Percentiles rank a stretch among this genome's conserved stretches.
Evolutionary conservation across 2,329 filamentous ascomycete species (phyloP).

Genomic region (Pseudonectria foliicola): DNA sequence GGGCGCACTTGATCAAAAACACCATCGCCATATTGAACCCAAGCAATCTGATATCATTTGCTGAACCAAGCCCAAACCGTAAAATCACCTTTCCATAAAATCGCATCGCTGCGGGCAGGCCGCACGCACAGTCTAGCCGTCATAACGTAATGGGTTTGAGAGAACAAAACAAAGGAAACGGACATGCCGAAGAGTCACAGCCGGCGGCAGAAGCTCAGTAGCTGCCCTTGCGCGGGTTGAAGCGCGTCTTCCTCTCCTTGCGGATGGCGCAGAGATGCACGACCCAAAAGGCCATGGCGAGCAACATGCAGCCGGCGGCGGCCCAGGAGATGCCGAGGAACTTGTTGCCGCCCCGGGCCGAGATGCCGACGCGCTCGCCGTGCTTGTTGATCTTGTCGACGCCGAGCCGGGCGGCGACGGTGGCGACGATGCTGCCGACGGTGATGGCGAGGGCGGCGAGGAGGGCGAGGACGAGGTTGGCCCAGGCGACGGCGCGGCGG

Average conservation of each 20-base stretch:
- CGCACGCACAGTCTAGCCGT: no score
- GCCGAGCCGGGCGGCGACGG: slow-evolving; percentile 33
- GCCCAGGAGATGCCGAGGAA: slow-evolving; percentile 42
- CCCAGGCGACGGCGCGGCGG: slow-evolving; percentile 18
- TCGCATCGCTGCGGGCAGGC: no score
- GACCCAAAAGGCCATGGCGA: slow-evolving; percentile 35
- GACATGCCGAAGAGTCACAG: no score
- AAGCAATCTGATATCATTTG: no score
- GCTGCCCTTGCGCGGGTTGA: slow-evolving; percentile 22
- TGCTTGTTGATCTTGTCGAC: slow-evolving; percentile 35
- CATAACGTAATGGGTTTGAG: no score
- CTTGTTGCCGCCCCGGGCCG: slow-evolving; percentile 34
- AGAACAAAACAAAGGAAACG: no score
- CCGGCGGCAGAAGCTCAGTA: slow-evolving; percentile 19
- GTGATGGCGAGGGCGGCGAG: slow-evolving; percentile 32
- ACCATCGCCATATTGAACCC: no score
- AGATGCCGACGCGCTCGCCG: slow-evolving; percentile 38
- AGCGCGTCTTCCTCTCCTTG: slow-evolving; percentile 19
- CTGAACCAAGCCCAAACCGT: no score
- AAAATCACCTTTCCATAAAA: no score
- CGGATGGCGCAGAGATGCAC: slow-evolving; percentile 25
- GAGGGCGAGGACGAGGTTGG: slow-evolving; percentile 31
- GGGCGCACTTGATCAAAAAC: no score
- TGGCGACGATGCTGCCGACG: slow-evolving; percentile 37
- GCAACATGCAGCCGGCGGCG: slow-evolving; percentile 37